Evolutionary conservation across 2,329 filamentous ascomycete species (phyloP), one percentile per base, ranked within the genome.

Genomic region (Pseudopyrenochaeta lycopersici): DNA sequence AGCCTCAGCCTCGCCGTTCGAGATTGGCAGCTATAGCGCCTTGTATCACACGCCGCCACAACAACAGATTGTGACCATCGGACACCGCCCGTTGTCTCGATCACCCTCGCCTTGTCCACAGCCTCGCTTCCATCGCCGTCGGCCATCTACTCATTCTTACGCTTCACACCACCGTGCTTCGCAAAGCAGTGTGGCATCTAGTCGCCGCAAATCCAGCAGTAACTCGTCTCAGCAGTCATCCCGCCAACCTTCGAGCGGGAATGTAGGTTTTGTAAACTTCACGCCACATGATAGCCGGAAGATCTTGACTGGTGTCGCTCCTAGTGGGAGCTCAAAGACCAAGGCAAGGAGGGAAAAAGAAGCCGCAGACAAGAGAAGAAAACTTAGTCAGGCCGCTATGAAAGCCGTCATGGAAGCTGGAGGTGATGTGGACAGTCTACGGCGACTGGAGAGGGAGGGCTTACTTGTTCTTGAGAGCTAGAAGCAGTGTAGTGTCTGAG

Each of bases 321-420:
- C 94, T 1, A 93, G 89, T 61, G 95, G 95, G 64, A 90, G 87
- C 63, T 27, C 23, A 27, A 98, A 98, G 84, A 98, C 95, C 7
- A 97, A 97, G 74, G 92, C 92, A n/a, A 81, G 92, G 49, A 81
- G 95, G 45, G 94, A 98, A 76, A 90, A 91, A 74, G 94, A 97
- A 78, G 91, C 91, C 1, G 82, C 85, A 47, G 94, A 97, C 70
- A 88, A 89, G 76, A 82, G 90, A 66, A 79, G 88, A 63, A 83
- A 84, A 71, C 71, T 93, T 49, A 88, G 84, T 67, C 86, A 90
- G 73, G 86, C 87, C 7, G 88, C 90, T 27, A 77, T 89, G 58
- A 85, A 85, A 73, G 89, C 88, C 7, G 86, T 92, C 0, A 80
- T 85, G 49, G 89, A 88, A 10, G 89, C 87, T 0, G 90, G 90